These are phyloP conservation scores for Ceriops tagal DNA, from an alignment of 345 rosid genomes.

Conservation along the genomic window DNA sequence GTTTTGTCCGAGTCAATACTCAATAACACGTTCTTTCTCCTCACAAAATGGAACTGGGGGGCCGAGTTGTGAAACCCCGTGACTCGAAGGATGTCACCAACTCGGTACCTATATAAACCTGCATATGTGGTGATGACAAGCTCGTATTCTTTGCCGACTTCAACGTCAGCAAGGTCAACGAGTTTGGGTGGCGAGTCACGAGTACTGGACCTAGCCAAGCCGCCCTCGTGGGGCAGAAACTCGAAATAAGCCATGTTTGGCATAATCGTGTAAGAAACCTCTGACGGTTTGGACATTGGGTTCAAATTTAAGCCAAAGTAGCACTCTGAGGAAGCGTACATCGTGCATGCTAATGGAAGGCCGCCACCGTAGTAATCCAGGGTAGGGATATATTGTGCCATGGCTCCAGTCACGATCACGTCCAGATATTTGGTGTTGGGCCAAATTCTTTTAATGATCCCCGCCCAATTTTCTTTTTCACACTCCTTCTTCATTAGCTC, in stretches of 20 bases:
- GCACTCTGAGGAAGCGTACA: slow-evolving; percentile 47
- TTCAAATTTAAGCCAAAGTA: slow-evolving; percentile 39
- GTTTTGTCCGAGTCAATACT: slow-evolving; percentile 46
- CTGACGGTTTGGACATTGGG: slow-evolving; percentile 38
- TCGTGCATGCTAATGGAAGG: slow-evolving; percentile 37
- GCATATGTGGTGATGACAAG: slow-evolving; percentile 42
- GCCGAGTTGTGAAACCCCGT: slow-evolving; percentile 40
- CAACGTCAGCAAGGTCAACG: slow-evolving; percentile 37
- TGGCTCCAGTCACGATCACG: slow-evolving; percentile 44
- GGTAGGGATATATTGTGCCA: slow-evolving; percentile 45
- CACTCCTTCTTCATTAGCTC: slow-evolving; percentile 29
- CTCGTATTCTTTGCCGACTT: slow-evolving; percentile 39
- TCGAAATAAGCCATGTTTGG: slow-evolving; percentile 48
- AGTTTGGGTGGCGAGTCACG: slow-evolving; percentile 26
- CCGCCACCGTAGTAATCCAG: slow-evolving; percentile 36
- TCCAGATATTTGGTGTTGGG: slow-evolving; percentile 41
- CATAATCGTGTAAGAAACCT: slow-evolving; percentile 43
- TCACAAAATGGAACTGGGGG: slow-evolving; percentile 35
- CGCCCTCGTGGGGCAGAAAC: slow-evolving; percentile 28
- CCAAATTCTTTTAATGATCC: slow-evolving; percentile 39
- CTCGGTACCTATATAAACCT: slow-evolving; percentile 38
- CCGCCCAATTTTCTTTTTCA: slow-evolving; percentile 27
- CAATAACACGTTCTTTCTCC: slow-evolving; percentile 39
- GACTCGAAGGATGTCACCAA: slow-evolving; percentile 39
- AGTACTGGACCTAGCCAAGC: neutral